Base-by-base conservation (phyloP, 1,139 yeast species). In the Spencermartinsiella ligniputridi region DNA sequence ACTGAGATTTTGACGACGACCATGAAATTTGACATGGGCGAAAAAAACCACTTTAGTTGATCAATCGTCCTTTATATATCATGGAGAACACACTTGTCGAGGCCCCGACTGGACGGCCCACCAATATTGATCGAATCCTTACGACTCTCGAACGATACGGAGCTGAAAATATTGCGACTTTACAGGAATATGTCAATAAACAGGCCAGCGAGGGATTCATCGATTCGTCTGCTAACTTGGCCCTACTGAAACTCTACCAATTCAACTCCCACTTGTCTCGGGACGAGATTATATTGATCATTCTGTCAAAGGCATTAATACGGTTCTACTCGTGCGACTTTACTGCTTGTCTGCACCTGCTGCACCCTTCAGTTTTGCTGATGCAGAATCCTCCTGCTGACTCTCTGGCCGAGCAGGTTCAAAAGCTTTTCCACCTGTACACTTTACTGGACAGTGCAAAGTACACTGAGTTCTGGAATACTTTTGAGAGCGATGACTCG, bases 201-300 rank as follows among this genome's bases (percentile, higher is more conserved):
- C 78, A 73, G 52, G 69, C 72, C 51, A 49, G 57, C 19, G 60
- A 60, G 21, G 67, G 66, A 15, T 60, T 63, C 48, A 63, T 64
- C 48, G 78, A 73, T 52, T 59, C 70, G 40, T 64, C 62, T 47
- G 72, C 77, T 48, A 72, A 71, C 54, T 54, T 72, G 55, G 78
- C 77, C 1, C 61, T 72, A 25, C 61, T 73, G 46, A 73, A 73
- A 50, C 63, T 73, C 41, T 72, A 66, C 50, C 70, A 65, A 47
- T 61, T 67, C 56, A 66, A 66, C 52, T 53, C 62, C 16, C 68
- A 69, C 37, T 66, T 59, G 36, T 53, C 64, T 11, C 62, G 61
- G 32, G 74, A 72, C 46, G 71, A 70, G 12, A 55, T 63, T 22
- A 67, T 72, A 16, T 45, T 69, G 18, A 68, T 68, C 50, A 60